Evolutionary conservation across 2,329 filamentous ascomycete species (phyloP).

Genomic region (Neoscytalidium dimidiatum): DNA sequence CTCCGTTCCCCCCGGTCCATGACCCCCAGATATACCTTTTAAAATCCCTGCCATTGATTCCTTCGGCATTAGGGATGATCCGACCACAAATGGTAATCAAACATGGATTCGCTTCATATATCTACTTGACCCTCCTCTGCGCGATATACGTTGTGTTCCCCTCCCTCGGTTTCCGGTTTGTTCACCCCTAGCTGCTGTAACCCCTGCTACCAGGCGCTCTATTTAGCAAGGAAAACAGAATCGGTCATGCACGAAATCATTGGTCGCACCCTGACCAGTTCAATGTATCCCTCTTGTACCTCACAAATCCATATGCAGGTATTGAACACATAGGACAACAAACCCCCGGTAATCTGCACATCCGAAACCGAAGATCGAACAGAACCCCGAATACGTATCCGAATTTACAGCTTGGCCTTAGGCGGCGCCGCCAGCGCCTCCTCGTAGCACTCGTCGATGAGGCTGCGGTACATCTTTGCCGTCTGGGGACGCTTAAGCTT

Average conservation of each 20-base stretch:
- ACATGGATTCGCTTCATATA: neutral
- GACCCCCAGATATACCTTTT: too few species aligned
- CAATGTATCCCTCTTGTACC: neutral
- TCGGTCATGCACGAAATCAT: too few species aligned
- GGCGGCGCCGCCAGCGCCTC: conserved; percentile 50
- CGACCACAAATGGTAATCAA: neutral
- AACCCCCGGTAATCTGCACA: neutral
- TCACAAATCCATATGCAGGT: too few species aligned
- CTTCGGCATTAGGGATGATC: neutral
- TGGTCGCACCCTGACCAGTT: too few species aligned
- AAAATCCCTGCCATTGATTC: neutral
- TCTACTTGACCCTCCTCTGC: neutral
- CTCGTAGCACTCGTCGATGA: conserved; percentile 63
- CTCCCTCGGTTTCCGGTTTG: neutral
- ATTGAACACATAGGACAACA: too few species aligned
- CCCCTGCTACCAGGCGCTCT: too few species aligned
- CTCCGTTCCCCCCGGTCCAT: neutral
- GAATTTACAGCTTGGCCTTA: conserved; percentile 50
- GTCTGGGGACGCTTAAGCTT: conserved; percentile 72
- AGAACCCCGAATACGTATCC: neutral
- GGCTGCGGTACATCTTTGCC: conserved; percentile 60
- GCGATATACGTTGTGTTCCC: neutral
- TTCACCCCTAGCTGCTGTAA: too few species aligned
- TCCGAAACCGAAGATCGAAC: neutral
- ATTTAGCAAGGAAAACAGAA: too few species aligned